These are phyloP conservation scores for Syncephalastrum monosporum DNA, from an alignment of 371 early-diverging fungal species.

Conservation along the genomic window DNA sequence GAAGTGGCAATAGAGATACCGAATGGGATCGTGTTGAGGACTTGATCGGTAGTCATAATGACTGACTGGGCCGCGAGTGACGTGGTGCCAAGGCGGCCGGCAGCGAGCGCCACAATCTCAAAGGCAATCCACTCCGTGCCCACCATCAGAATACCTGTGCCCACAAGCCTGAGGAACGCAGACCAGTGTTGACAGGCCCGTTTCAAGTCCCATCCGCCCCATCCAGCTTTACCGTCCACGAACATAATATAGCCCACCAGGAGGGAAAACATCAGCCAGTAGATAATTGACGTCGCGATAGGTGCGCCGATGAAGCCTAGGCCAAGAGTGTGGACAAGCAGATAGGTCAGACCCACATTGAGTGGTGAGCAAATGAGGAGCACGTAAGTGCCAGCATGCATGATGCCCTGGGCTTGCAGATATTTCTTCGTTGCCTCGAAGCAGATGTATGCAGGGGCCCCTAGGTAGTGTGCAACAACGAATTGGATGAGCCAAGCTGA, in stretches of 20 bases:
- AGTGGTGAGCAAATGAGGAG: conserved; percentile 62
- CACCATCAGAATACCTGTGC: conserved; percentile 47
- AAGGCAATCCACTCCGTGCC: conserved; percentile 76
- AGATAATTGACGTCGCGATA: conserved; percentile 69
- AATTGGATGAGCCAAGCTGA: conserved; percentile 61
- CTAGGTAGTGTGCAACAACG: conserved; percentile 47
- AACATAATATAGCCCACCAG: conserved; percentile 53
- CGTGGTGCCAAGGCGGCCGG: conserved; percentile 71
- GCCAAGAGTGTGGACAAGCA: conserved; percentile 60
- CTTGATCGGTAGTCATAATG: conserved; percentile 14
- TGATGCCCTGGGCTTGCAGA: conserved; percentile 80
- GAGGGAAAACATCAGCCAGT: conserved; percentile 59
- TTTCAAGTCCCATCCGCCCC: conserved; percentile 64
- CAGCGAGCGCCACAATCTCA: conserved; percentile 75
- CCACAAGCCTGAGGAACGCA: conserved; percentile 64
- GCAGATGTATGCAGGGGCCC: conserved; percentile 71
- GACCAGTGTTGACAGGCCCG: conserved; percentile 56
- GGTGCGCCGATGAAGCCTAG: conserved; percentile 84
- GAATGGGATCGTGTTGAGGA: conserved; percentile 45
- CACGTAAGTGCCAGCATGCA: conserved; percentile 70
- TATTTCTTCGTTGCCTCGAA: conserved; percentile 80
- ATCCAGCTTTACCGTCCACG: conserved; percentile 59
- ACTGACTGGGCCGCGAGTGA: conserved; percentile 78
- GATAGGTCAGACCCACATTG: conserved; percentile 65
- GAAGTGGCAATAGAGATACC: conserved; percentile 70